phyloP scores from a whole-genome alignment of 129 eudicot species.

The Artemisia tridentata region DNA sequence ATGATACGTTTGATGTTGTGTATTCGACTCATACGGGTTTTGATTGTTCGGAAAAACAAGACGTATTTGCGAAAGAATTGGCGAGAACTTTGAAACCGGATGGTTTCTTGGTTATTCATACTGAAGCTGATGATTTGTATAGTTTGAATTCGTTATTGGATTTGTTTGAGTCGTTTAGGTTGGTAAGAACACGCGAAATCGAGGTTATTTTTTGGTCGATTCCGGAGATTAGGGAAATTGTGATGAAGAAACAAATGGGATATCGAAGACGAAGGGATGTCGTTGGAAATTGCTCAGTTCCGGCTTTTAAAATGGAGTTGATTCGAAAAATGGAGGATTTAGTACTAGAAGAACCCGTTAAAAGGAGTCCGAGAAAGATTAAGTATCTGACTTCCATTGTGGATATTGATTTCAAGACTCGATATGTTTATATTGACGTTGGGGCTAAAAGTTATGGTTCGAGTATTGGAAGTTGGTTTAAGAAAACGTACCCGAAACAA shows the following conservation, averaged over 20 bases:
- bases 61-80: constrained; percentile 39
- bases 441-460: constrained; percentile 62
- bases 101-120: constrained; percentile 54
- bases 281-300: constrained; percentile 35
- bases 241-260: constrained; percentile 34
- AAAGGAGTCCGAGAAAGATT: constrained; percentile 41
- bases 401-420: constrained; percentile 52
- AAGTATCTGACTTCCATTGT: constrained; percentile 57
- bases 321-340: constrained; percentile 42
- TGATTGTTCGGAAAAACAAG: constrained; percentile 31
- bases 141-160: constrained; percentile 57
- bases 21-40: constrained; percentile 39
- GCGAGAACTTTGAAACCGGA: constrained; percentile 48
- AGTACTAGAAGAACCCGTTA: constrained; percentile 47
- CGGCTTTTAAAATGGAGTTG: constrained; percentile 41
- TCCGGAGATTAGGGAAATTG: constrained; percentile 39
- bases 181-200: constrained; percentile 38
- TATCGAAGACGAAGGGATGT: constrained; percentile 10
- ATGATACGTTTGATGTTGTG: constrained; percentile 38
- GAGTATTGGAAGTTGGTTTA: constrained; percentile 78
- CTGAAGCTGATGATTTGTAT: constrained; percentile 45
- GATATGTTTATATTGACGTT: constrained; percentile 64
- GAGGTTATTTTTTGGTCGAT: constrained; percentile 15
- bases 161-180: constrained; percentile 38
- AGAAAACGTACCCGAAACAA: constrained; percentile 57